Evolutionary conservation across 768 basidiomycete species (phyloP), one percentile per base, ranked within the genome.

Genomic region (Lentinula edodes): DNA sequence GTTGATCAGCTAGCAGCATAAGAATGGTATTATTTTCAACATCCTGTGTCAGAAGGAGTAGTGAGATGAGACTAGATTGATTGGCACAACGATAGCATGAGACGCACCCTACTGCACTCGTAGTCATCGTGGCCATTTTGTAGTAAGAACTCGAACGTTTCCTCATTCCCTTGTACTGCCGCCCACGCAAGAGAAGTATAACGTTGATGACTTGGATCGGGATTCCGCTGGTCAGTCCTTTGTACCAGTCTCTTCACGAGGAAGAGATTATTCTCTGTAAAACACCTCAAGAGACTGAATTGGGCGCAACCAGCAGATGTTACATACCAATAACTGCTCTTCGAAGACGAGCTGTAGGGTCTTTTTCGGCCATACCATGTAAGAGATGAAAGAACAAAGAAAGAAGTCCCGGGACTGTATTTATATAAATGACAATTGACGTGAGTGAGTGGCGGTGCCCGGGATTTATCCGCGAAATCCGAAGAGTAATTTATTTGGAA

Each of bases 131-230:
- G 95, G 36, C 93, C 93, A 20, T 83, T 85, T 64, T 80, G 83
- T 57, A 96, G 78, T 59, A 98, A 78, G 74, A 89, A 97, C 69
- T 97, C 94, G 66, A 96, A 98, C 1, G 92, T 94, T 70, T 96
- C 95, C 69, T 95, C 89, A 63, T 92, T 87, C 0, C 91, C 93
- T 42, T 92, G 83, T 0, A 90, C 83, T 20, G 94, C 94, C 2
- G 95, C 87, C 94, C 93, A 98, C 5, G 93, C 92, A 8, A 98
- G 74, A 12, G 91, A 94, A 0, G 95, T 97, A 70, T 89, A 89
- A 7, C 92, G 83, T 65, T 83, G 83, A 23, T 84, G 76, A 15
- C 80, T 82, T 10, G 88, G 80, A 74, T 98, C 95, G 8, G 93
- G 87, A 74, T 98, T 98, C 20, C 95, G 86, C 80, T 97, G 86